Conservation (phyloP, 306 rosid species). For the Fragaria ananassa region DNA sequence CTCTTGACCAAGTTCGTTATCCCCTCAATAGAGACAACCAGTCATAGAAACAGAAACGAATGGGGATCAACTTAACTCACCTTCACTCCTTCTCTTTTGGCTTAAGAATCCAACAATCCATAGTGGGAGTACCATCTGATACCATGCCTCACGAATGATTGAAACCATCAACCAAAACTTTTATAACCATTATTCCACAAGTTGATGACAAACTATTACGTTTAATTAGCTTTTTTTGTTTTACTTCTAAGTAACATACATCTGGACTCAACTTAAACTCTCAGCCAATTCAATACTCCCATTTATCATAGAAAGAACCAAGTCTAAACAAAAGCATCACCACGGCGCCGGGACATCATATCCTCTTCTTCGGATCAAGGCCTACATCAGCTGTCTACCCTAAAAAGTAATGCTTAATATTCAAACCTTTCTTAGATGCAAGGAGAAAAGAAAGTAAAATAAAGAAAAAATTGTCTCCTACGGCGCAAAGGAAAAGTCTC, state of each 20-base stretch:
- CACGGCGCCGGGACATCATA: not conserved
- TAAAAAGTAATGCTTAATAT: not conserved
- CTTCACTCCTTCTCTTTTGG: not conserved
- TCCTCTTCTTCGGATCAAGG: not conserved
- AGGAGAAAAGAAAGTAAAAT: too few species aligned
- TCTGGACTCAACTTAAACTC: not conserved
- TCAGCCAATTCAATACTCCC: not conserved
- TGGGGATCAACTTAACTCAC: not conserved
- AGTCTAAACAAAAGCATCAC: not conserved
- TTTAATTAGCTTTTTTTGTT: not conserved
- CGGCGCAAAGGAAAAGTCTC: not conserved
- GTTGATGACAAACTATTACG: not conserved
- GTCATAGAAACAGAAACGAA: not conserved
- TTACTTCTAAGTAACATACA: not conserved
- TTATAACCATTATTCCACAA: not conserved
- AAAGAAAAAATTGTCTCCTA: not conserved
- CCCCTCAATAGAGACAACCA: not conserved
- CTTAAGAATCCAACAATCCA: not conserved
- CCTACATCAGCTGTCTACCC: slow-evolving; percentile 1
- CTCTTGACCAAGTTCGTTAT: not conserved
- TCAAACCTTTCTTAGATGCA: not conserved
- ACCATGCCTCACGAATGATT: not conserved
- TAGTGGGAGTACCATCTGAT: not conserved
- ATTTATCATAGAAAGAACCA: not conserved
- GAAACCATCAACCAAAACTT: not conserved